phyloP scores from a whole-genome alignment of 2,329 filamentous ascomycete species.

The Ophiobolus disseminans region DNA sequence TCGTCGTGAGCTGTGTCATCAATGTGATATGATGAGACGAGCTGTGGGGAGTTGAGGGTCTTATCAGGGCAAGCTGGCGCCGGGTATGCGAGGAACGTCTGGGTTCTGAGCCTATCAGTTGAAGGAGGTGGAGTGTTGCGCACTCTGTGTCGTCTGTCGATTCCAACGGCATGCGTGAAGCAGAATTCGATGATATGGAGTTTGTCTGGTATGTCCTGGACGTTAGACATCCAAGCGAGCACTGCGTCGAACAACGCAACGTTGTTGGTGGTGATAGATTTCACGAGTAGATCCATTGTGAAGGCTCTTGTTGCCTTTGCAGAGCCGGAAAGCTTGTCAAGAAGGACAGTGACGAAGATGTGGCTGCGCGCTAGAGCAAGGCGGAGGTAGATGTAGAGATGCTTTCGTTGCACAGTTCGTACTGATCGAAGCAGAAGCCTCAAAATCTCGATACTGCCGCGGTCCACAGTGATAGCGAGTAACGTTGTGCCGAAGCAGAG shows the following conservation, averaged over 20 bases:
- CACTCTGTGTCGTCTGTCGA: neutral
- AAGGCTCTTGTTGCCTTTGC: neutral
- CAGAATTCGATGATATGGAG: neutral
- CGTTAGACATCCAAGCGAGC: neutral
- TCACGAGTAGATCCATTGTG: neutral
- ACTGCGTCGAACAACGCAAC: neutral
- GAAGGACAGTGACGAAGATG: neutral
- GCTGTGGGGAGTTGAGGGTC: no score
- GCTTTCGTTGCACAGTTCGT: neutral
- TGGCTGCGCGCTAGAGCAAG: neutral
- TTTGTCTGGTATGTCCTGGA: neutral
- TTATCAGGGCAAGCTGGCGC: neutral
- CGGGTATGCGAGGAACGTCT: neutral
- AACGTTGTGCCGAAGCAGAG: slow-evolving; percentile 11
- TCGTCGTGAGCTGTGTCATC: neutral
- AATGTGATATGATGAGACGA: neutral
- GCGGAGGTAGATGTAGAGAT: slow-evolving; percentile 4
- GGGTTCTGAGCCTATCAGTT: neutral
- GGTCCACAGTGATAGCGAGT: neutral
- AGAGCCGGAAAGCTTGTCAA: neutral
- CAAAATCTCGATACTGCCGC: neutral
- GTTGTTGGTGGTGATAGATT: neutral
- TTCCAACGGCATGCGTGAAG: neutral
- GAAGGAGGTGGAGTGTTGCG: neutral
- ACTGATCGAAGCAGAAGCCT: neutral